A percentile compares a stretch with the other conserved stretches of the same genome.
Evolutionary conservation across 176 grass and related monocot species (phyloP).

Genomic region (Triticum timopheevii): DNA sequence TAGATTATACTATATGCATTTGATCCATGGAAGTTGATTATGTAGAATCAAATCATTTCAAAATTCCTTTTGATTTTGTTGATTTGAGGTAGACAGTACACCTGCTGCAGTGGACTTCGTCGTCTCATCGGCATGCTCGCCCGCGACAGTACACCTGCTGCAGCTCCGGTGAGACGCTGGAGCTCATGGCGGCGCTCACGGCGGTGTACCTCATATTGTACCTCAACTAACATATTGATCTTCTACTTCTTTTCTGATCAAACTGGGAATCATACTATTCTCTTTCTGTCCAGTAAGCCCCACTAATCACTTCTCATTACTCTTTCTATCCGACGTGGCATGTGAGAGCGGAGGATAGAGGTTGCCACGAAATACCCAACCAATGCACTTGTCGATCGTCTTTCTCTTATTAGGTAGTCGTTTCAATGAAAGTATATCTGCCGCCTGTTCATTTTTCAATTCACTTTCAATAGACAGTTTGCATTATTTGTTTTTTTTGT

Average conservation of each 20-base stretch:
- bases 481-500: background rate
- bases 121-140: too few species aligned
- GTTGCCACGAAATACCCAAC: slow-evolving; percentile 83
- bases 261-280: too few species aligned
- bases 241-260: too few species aligned
- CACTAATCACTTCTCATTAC: too few species aligned
- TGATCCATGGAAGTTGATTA: too few species aligned
- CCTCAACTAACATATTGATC: slow-evolving; percentile 33
- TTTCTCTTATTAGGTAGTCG: slow-evolving; percentile 53
- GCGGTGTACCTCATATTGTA: slow-evolving; percentile 38
- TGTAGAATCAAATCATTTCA: too few species aligned
- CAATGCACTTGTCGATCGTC: slow-evolving; percentile 74
- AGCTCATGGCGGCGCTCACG: slow-evolving; percentile 36
- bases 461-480: background rate
- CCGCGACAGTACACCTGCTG: slow-evolving; percentile 6
- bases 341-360: slow-evolving; percentile 28
- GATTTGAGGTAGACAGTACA: too few species aligned
- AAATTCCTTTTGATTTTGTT: too few species aligned
- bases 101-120: too few species aligned
- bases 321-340: too few species aligned
- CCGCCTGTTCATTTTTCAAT: background rate
- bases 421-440: slow-evolving; percentile 57
- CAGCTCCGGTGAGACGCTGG: slow-evolving; percentile 37
- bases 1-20: too few species aligned
- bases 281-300: too few species aligned